These are phyloP conservation scores for Eutrema heterophyllum DNA, from an alignment of 345 rosid genomes.

Conservation along the genomic window DNA sequence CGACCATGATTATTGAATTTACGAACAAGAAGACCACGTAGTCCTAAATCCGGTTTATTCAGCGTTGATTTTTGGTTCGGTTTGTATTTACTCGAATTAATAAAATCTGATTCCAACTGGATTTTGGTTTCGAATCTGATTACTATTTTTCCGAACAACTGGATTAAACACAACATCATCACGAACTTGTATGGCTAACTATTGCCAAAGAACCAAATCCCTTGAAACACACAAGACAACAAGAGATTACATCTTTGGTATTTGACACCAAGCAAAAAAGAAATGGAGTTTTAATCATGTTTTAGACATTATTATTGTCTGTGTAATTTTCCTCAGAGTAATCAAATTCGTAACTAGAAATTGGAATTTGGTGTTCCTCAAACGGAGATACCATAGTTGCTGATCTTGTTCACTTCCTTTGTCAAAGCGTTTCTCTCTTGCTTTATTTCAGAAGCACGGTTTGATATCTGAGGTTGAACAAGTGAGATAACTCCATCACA, in stretches of 20 bases:
- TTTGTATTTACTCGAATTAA: neutral
- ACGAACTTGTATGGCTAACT: conserved; percentile 16
- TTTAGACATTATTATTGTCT: conserved; percentile 14
- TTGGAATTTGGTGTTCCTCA: conserved; percentile 32
- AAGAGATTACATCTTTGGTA: conserved; percentile 20
- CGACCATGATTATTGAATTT: neutral
- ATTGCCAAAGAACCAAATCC: too few relatives aligned
- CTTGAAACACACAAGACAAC: neutral
- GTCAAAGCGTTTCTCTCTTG: conserved; percentile 60
- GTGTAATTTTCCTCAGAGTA: conserved; percentile 8
- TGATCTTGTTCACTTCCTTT: conserved; percentile 83
- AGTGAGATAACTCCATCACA: neutral
- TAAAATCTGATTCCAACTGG: neutral
- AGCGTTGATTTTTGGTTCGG: neutral
- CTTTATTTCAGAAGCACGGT: conserved; percentile 63
- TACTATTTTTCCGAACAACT: neutral
- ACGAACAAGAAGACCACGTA: neutral
- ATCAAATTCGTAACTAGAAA: neutral
- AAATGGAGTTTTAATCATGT: neutral
- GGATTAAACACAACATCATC: too few relatives aligned
- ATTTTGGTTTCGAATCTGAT: too few relatives aligned
- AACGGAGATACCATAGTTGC: conserved; percentile 81
- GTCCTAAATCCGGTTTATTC: neutral
- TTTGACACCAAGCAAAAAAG: neutral
- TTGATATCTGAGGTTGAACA: conserved; percentile 52